These are phyloP conservation scores for Myotisia sp. DNA, from an alignment of 2,329 filamentous ascomycete genomes.

Conservation along the genomic window DNA sequence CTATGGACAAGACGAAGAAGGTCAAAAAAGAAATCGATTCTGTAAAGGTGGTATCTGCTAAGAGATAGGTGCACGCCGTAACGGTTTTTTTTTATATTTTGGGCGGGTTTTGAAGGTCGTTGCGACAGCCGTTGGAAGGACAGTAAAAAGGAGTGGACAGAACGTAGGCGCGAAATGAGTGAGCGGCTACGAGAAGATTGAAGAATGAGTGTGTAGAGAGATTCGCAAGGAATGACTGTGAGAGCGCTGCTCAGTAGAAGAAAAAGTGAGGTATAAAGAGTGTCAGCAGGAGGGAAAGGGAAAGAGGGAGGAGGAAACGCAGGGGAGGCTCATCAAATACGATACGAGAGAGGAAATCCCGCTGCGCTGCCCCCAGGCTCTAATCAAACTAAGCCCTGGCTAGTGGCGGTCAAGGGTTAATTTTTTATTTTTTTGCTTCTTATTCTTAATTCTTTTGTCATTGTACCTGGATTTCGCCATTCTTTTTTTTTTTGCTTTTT, in stretches of 20 bases:
- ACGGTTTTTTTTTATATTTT: no score
- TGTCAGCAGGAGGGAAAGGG: conserved; percentile 10
- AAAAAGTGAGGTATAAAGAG: conserved; percentile 6
- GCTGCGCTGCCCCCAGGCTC: background rate
- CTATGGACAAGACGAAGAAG: background rate
- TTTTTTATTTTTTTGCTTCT: background rate
- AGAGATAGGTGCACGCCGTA: no score
- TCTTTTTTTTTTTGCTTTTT: background rate
- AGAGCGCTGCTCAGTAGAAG: conserved; percentile 2
- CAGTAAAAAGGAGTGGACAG: conserved; percentile 7
- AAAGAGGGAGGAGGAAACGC: conserved; percentile 2
- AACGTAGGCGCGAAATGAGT: conserved; percentile 13
- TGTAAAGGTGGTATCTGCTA: background rate
- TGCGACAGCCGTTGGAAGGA: conserved; percentile 6
- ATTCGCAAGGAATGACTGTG: background rate
- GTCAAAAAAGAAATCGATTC: background rate
- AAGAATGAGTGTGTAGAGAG: conserved; percentile 7
- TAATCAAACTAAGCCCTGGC: no score
- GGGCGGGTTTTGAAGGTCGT: no score
- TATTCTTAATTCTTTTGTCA: no score
- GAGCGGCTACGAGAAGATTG: conserved; percentile 2
- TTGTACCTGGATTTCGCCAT: background rate
- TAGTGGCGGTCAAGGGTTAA: background rate
- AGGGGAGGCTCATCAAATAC: background rate
- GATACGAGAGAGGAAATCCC: background rate